Base-by-base conservation (phyloP, 768 basidiomycete genomes). In the Gymnopilus junonius region DNA sequence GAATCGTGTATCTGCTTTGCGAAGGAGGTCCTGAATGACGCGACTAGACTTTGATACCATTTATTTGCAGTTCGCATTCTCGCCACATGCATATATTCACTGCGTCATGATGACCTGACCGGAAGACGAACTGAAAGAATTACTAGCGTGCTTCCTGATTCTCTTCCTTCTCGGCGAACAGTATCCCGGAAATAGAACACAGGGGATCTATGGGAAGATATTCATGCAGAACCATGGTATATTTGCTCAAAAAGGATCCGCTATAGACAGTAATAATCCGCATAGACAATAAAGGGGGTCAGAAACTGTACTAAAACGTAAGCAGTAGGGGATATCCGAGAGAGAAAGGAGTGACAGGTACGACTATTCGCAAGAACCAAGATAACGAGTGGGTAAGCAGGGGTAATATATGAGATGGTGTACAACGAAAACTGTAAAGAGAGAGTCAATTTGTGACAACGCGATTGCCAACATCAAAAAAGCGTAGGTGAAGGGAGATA, bases 291-390 rank as follows among this genome's bases (percentile, higher is more conserved):
- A 75, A 77, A 76, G 75, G 71, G n/a, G 75, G 74, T 75, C 74
- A 75, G 73, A 77, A 75, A 75, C 76, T 58, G 65, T 82, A 85
- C 81, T 82, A 84, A 63, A 78, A 80, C 74, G 77, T 76, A 77
- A 75, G 77, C 79, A 82, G 74, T 78, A 80, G 73, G 76, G 78
- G 82, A 81, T 82, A 84, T 86, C 84, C 80, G 74, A 81, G 48
- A 51, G 48, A 77, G 73, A 82, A 87, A 86, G 70, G 85, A 83
- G 81, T 80, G 86, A 84, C 76, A 68, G 81, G 77, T 79, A 51
- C 23, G 48, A 51, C 48, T 51, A 82, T 85, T 85, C 82, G 76
- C 79, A 76, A 73, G 77, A 79, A 76, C 75, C 81, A 83, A 82
- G 82, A 83, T 74, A 79, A 77, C 55, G 74, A 79, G 72, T 73